phyloP scores from a whole-genome alignment of 148 eudicot species.

The Rhododendron ovatum region DNA sequence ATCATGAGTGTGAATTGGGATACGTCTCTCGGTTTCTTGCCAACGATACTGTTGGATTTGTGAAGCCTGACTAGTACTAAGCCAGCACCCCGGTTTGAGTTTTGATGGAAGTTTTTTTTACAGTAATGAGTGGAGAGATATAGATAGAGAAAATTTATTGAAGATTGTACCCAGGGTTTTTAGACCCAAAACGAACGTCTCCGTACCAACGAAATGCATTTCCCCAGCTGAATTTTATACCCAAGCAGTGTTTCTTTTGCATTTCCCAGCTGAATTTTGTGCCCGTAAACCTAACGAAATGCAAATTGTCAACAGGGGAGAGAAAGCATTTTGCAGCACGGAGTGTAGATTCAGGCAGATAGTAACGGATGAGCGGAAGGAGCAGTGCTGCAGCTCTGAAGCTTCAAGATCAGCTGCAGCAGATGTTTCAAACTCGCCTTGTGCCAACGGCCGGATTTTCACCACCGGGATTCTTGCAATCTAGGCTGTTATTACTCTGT shows the following conservation, averaged over 20 bases:
- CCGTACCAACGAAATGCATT: too few relatives aligned
- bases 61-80: too few relatives aligned
- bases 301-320: conserved; percentile 51
- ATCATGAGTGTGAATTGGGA: neutral
- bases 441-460: conserved; percentile 28
- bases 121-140: too few relatives aligned
- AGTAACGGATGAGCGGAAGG: conserved; percentile 50
- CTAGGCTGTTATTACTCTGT: conserved; percentile 4
- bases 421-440: conserved; percentile 41
- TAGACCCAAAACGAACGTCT: too few relatives aligned
- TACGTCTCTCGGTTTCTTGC: neutral
- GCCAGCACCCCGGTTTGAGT: too few relatives aligned
- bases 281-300: neutral
- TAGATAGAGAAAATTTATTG: too few relatives aligned
- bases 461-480: conserved; percentile 53
- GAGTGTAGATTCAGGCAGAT: conserved; percentile 75
- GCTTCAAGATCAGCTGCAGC: conserved; percentile 27
- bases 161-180: too few relatives aligned
- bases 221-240: neutral
- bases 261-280: neutral
- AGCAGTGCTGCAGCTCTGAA: conserved; percentile 40
- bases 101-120: too few relatives aligned
- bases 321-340: conserved; percentile 80
- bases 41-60: too few relatives aligned
- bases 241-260: neutral